Conservation (phyloP, 2,329 filamentous ascomycete species). For the Torrubiellomyces zombiae region DNA sequence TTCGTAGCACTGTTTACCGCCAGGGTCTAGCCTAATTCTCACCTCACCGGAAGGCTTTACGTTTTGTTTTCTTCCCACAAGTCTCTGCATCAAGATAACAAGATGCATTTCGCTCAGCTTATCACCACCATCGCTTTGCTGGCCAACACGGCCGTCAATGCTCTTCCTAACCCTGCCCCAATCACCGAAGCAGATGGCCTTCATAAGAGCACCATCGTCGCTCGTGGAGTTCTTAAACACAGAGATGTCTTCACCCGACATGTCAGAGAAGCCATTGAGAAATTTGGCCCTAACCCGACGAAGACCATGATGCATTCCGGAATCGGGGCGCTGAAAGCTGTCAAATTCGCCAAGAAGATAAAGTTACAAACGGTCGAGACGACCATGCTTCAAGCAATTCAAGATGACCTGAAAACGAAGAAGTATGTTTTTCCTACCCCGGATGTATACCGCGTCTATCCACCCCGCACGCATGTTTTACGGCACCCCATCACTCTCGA, state of each 20-base stretch:
- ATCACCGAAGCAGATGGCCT: neutral
- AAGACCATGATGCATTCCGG: constrained; percentile 1
- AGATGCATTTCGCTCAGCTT: constrained; percentile 1
- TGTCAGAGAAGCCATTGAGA: neutral
- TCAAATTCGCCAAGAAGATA: neutral
- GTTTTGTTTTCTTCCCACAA: no score
- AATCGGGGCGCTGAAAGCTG: neutral
- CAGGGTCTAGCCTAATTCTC: no score
- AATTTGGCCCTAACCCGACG: neutral
- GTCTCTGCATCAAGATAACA: no score
- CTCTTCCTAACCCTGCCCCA: constrained; percentile 1
- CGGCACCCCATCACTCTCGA: neutral
- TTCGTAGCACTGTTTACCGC: no score
- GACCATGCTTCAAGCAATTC: constrained; percentile 1
- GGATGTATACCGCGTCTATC: neutral
- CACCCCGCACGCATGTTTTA: no score
- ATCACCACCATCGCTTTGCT: constrained; percentile 1
- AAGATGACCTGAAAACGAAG: neutral
- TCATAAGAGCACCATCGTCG: neutral
- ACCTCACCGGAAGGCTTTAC: no score
- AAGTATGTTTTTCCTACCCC: neutral
- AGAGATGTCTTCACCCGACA: neutral
- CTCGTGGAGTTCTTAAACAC: neutral
- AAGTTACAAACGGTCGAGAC: constrained; percentile 1
- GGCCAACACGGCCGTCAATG: neutral